A percentile compares a stretch with the other conserved stretches of the same genome.
Evolutionary conservation across 192 early-diverging fungal species (phyloP).

Genomic region (Paraglomus occultum): DNA sequence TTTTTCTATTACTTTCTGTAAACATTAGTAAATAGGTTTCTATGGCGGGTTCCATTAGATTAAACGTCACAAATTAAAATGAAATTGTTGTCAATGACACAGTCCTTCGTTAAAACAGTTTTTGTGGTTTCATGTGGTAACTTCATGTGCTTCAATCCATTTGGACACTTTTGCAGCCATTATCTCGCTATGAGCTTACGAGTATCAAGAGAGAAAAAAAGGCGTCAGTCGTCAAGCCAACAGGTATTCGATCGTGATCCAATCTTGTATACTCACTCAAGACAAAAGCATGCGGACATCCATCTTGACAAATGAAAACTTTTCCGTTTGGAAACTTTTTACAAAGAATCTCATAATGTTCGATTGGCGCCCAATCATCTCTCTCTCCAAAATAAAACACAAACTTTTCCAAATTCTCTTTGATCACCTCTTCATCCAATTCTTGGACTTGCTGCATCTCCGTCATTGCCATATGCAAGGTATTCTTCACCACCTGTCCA

Average conservation of each 20-base stretch:
- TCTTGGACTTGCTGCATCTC: constrained; percentile 72
- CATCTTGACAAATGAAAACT: constrained; percentile 65
- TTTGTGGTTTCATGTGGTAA: too few relatives aligned
- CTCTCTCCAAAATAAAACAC: constrained; percentile 74
- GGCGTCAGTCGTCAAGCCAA: too few relatives aligned
- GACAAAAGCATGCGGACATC: constrained; percentile 82
- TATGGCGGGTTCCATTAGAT: too few relatives aligned
- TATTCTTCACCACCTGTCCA: constrained; percentile 56
- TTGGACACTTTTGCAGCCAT: too few relatives aligned
- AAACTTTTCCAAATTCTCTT: constrained; percentile 55
- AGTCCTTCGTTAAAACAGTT: too few relatives aligned
- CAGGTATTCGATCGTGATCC: too few relatives aligned
- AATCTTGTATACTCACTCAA: constrained; percentile 38
- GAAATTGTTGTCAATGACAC: too few relatives aligned
- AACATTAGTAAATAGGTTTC: too few relatives aligned
- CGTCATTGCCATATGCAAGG: constrained; percentile 65
- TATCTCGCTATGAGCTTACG: too few relatives aligned
- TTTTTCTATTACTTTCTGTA: not conserved
- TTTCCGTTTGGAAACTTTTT: constrained; percentile 61
- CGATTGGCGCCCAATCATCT: constrained; percentile 78
- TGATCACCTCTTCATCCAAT: constrained; percentile 66
- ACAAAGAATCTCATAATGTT: constrained; percentile 66
- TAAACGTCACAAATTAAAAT: too few relatives aligned
- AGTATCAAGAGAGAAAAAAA: too few relatives aligned
- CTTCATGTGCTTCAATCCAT: too few relatives aligned